Conservation (phyloP, 2,329 filamentous ascomycete species). For the Eutypa lata region DNA sequence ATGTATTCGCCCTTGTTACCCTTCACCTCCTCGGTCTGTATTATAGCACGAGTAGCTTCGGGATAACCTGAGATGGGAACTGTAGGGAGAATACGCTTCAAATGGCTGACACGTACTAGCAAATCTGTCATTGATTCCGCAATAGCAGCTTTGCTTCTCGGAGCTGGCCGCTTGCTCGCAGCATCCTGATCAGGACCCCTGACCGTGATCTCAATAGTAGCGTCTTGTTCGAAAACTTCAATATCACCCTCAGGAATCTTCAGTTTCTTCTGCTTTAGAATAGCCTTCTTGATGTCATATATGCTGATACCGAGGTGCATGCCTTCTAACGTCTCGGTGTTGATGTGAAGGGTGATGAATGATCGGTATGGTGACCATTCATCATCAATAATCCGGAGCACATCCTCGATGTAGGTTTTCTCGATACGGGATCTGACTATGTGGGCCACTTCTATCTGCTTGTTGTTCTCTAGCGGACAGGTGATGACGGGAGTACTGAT, state of each 20-base stretch:
- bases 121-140: conserved; percentile 59
- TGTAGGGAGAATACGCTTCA: conserved; percentile 76
- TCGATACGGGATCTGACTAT: conserved; percentile 93
- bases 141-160: conserved; percentile 42
- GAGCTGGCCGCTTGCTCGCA: conserved; percentile 41
- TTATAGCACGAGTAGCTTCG: conserved; percentile 81
- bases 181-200: conserved; percentile 50
- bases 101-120: conserved; percentile 75
- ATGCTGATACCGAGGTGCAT: conserved; percentile 78
- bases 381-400: conserved; percentile 79
- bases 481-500: conserved; percentile 95
- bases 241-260: conserved; percentile 69
- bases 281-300: conserved; percentile 70
- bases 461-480: conserved; percentile 76
- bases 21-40: conserved; percentile 67
- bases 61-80: conserved; percentile 91
- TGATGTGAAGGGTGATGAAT: conserved; percentile 78
- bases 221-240: conserved; percentile 47
- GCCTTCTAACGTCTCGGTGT: conserved; percentile 72
- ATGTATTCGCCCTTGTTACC: conserved; percentile 2
- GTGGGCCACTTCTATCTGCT: conserved; percentile 74
- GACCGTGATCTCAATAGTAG: conserved; percentile 72
- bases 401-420: conserved; percentile 85
- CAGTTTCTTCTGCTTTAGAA: conserved; percentile 78
- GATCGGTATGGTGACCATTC: conserved; percentile 77